Conservation (phyloP, 805 yeast genomes). For the Nakazawaea sp. region DNA sequence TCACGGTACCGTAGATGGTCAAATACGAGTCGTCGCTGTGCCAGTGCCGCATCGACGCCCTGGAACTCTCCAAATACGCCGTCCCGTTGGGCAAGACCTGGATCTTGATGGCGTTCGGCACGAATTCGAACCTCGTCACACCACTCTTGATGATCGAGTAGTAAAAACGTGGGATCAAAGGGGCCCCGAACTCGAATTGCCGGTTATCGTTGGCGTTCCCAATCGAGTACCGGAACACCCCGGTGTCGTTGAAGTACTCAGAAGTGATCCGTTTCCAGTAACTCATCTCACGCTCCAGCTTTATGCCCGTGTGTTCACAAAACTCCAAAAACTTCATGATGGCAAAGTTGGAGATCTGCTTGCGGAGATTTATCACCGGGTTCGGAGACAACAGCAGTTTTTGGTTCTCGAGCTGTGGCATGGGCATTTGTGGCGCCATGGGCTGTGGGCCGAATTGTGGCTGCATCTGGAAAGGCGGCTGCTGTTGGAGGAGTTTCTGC, state of each 20-base stretch:
- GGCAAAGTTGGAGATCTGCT: slow-evolving; percentile 15
- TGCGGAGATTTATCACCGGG: slow-evolving; percentile 11
- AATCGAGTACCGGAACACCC: slow-evolving; percentile 39
- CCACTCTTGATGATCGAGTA: slow-evolving; percentile 45
- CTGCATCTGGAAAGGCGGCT: slow-evolving; percentile 8
- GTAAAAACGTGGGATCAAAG: slow-evolving; percentile 60
- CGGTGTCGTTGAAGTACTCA: slow-evolving; percentile 48
- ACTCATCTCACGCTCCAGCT: slow-evolving; percentile 21
- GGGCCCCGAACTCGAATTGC: slow-evolving; percentile 57
- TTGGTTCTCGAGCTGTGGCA: not conserved
- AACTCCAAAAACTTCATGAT: slow-evolving; percentile 15
- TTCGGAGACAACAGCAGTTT: slow-evolving; percentile 2
- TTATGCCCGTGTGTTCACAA: slow-evolving; percentile 13
- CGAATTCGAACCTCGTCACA: slow-evolving; percentile 43
- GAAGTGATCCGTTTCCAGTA: slow-evolving; percentile 44
- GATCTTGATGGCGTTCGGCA: slow-evolving; percentile 42
- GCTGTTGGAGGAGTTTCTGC: slow-evolving; percentile 6
- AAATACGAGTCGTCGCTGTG: slow-evolving; percentile 69
- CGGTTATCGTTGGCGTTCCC: slow-evolving; percentile 36
- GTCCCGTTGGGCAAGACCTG: slow-evolving; percentile 47
- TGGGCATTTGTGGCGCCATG: not conserved
- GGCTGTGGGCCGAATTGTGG: not conserved
- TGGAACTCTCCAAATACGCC: slow-evolving; percentile 45
- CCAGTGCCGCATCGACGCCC: slow-evolving; percentile 40
- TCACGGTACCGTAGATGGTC: slow-evolving; percentile 52